phyloP scores from a whole-genome alignment of 2,329 filamentous ascomycete genomes.

The Aspergillus phoenicis region DNA sequence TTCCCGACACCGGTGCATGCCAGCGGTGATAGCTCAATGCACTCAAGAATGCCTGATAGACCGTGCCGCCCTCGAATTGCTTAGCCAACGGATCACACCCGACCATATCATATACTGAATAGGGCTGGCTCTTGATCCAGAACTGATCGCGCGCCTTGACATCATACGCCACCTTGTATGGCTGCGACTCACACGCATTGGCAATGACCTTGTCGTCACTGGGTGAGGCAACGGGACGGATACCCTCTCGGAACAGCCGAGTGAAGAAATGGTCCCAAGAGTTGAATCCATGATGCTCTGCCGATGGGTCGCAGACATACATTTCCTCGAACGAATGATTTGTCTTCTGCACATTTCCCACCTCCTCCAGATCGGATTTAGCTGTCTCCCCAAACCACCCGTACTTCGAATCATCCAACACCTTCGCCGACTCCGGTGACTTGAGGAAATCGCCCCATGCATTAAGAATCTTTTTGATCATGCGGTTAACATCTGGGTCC shows the following conservation, averaged over 20 bases:
- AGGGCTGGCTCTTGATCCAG: conserved; percentile 71
- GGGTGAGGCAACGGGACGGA: conserved; percentile 63
- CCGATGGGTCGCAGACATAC: conserved; percentile 22
- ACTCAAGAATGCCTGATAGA: conserved; percentile 72
- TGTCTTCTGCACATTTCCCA: not conserved
- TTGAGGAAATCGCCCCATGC: conserved; percentile 58
- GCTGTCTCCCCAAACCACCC: conserved; percentile 62
- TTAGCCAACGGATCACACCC: conserved; percentile 54
- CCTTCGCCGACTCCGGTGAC: conserved; percentile 58
- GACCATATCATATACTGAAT: conserved; percentile 67
- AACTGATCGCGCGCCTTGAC: conserved; percentile 63
- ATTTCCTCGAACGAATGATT: conserved; percentile 21
- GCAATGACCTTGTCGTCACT: conserved; percentile 53
- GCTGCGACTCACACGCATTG: conserved; percentile 67
- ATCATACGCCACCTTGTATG: conserved; percentile 55
- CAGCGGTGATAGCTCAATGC: conserved; percentile 71
- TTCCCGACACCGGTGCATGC: conserved; percentile 69
- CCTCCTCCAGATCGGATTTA: conserved; percentile 37
- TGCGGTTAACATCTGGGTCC: conserved; percentile 54
- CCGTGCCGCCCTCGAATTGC: conserved; percentile 63
- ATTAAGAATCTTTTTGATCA: conserved; percentile 55
- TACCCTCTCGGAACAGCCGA: conserved; percentile 55
- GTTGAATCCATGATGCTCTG: conserved; percentile 54
- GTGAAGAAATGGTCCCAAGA: conserved; percentile 75
- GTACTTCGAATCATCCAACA: conserved; percentile 44